phyloP scores from a whole-genome alignment of 768 basidiomycete genomes.

The Astraeus odoratus region DNA sequence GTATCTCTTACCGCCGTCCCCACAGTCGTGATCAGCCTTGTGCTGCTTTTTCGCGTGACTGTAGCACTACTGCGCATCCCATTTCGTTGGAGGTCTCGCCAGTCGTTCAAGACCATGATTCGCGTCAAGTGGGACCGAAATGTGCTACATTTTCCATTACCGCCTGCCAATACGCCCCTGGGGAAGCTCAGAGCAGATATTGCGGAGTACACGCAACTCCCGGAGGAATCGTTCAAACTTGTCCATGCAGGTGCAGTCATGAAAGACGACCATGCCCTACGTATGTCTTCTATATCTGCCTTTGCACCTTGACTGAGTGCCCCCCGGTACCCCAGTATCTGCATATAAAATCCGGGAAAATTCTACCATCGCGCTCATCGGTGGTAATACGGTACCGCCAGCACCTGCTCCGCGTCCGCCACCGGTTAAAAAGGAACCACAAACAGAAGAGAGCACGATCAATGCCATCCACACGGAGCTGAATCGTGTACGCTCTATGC shows the following conservation, averaged over 20 bases:
- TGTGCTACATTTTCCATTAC: conserved; percentile 46
- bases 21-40: conserved; percentile 27
- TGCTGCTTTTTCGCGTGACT: conserved; percentile 25
- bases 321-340: conserved; percentile 42
- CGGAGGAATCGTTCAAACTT: conserved; percentile 68
- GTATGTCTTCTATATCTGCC: conserved; percentile 32
- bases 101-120: conserved; percentile 27
- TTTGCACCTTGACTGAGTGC: neutral
- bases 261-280: conserved; percentile 67
- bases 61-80: conserved; percentile 14
- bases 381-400: conserved; percentile 29
- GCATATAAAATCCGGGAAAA: conserved; percentile 66
- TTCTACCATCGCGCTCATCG: conserved; percentile 67
- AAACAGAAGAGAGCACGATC: conserved; percentile 35
- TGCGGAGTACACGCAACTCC: conserved; percentile 70
- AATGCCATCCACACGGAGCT: conserved; percentile 33
- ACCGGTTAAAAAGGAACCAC: conserved; percentile 20
- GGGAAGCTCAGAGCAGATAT: conserved; percentile 51
- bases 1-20: conserved; percentile 3
- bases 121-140: conserved; percentile 47
- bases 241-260: conserved; percentile 88
- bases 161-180: conserved; percentile 53
- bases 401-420: conserved; percentile 17
- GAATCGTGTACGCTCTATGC: conserved; percentile 41
- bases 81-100: conserved; percentile 1